Conservation (phyloP, 2,329 filamentous ascomycete genomes). For the Aspergillus persii region DNA sequence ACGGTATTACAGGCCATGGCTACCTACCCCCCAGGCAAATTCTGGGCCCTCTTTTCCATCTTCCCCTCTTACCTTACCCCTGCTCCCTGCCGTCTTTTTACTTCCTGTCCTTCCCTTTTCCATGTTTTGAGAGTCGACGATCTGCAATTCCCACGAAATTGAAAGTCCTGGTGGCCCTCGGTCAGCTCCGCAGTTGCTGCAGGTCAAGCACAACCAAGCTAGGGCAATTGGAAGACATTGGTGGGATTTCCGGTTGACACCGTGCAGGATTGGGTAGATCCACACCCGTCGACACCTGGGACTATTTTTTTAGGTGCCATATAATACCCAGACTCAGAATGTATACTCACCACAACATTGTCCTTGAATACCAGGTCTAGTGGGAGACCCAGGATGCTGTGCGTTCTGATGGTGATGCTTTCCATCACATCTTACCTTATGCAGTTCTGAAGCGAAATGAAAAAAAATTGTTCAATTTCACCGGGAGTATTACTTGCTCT, state of each 20-base stretch:
- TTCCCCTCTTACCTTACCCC: not conserved
- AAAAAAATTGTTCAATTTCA: not conserved
- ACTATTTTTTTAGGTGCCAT: not conserved
- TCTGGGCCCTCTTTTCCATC: not conserved
- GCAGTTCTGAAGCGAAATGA: not conserved
- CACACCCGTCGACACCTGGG: not conserved
- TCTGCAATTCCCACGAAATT: not conserved
- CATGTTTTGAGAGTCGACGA: not conserved
- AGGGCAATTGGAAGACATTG: not conserved
- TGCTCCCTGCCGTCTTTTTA: not conserved
- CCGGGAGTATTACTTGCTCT: not conserved
- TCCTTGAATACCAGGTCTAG: not conserved
- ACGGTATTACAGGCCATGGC: too few species aligned
- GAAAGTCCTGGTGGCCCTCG: not conserved
- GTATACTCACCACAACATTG: not conserved
- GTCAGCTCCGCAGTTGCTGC: not conserved
- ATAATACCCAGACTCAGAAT: not conserved
- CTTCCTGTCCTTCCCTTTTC: not conserved
- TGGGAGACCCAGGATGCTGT: not conserved
- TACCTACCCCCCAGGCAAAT: not conserved
- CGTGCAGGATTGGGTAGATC: not conserved
- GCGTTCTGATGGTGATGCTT: not conserved
- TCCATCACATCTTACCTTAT: not conserved
- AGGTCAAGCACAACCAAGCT: not conserved
- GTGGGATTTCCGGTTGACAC: not conserved